Evolutionary conservation across 768 basidiomycete species (phyloP).

Genomic region (Mrakia frigida): DNA sequence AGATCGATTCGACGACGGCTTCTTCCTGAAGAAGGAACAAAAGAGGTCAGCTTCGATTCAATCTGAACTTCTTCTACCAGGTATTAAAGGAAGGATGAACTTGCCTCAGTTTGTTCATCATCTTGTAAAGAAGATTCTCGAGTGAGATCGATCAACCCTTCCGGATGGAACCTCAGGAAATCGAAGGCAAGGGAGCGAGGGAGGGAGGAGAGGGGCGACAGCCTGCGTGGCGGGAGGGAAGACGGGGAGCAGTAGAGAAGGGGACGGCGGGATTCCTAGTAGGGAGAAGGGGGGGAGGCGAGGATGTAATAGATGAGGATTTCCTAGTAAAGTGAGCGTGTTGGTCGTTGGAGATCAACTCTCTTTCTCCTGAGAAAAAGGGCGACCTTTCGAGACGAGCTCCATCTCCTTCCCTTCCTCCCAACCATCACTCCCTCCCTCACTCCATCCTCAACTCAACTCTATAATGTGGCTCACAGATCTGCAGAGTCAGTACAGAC

Average conservation of each 20-base stretch:
- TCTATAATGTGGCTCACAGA: slow-evolving; percentile 46
- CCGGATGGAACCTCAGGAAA: too few relatives aligned
- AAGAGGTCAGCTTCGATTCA: not conserved
- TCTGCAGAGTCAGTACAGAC: slow-evolving; percentile 48
- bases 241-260: too few relatives aligned
- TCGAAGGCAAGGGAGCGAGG: too few relatives aligned
- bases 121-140: not conserved
- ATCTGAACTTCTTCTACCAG: not conserved
- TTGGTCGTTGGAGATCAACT: too few relatives aligned
- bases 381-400: not conserved
- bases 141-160: not conserved
- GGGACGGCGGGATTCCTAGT: too few relatives aligned
- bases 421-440: not conserved
- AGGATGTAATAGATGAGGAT: too few relatives aligned
- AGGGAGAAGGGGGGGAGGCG: too few relatives aligned
- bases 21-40: slow-evolving; percentile 14
- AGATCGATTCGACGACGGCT: slow-evolving; percentile 14
- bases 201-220: too few relatives aligned
- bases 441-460: not conserved
- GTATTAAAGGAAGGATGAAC: not conserved
- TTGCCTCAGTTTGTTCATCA: slow-evolving; percentile 16
- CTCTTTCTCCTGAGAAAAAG: too few relatives aligned
- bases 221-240: too few relatives aligned
- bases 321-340: too few relatives aligned
- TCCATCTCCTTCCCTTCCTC: too few relatives aligned